Percentiles rank a stretch among this genome's conserved stretches.
These are phyloP conservation scores for Vitis hybrid DNA, from an alignment of 177 flowering plant species.

Conservation along the genomic window DNA sequence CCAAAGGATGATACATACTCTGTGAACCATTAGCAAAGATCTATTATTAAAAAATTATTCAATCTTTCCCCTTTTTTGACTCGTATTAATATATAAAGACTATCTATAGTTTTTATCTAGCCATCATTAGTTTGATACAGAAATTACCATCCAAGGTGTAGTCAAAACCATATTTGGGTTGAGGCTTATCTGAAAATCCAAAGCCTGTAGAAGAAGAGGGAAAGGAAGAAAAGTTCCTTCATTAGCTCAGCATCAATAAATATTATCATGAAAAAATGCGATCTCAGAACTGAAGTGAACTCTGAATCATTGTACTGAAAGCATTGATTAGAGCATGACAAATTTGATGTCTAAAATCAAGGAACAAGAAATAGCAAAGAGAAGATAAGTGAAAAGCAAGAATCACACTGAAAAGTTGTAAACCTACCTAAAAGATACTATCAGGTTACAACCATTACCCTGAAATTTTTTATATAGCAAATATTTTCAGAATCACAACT, in stretches of 20 bases:
- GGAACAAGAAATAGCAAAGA: too few species aligned
- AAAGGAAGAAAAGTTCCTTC: neutral
- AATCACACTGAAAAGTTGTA: too few species aligned
- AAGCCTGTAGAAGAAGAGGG: conserved; percentile 55
- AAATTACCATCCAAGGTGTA: conserved; percentile 77
- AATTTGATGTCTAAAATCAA: too few species aligned
- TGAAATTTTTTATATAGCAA: too few species aligned
- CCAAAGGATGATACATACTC: conserved; percentile 81
- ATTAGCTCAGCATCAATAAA: neutral
- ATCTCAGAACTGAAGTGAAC: neutral
- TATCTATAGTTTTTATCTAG: neutral
- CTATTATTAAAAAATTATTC: neutral
- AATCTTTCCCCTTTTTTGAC: neutral
- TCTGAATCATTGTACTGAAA: too few species aligned
- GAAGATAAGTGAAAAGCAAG: too few species aligned
- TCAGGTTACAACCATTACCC: too few species aligned
- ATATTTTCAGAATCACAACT: too few species aligned
- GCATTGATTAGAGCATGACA: too few species aligned
- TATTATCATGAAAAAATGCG: neutral
- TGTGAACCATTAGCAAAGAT: conserved; percentile 30
- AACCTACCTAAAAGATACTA: too few species aligned
- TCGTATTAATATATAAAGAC: neutral
- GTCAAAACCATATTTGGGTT: conserved; percentile 89
- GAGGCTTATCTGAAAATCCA: conserved; percentile 98
- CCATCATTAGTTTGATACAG: neutral